phyloP scores from a whole-genome alignment of 768 basidiomycete species.

The Lactifluus piperatus region DNA sequence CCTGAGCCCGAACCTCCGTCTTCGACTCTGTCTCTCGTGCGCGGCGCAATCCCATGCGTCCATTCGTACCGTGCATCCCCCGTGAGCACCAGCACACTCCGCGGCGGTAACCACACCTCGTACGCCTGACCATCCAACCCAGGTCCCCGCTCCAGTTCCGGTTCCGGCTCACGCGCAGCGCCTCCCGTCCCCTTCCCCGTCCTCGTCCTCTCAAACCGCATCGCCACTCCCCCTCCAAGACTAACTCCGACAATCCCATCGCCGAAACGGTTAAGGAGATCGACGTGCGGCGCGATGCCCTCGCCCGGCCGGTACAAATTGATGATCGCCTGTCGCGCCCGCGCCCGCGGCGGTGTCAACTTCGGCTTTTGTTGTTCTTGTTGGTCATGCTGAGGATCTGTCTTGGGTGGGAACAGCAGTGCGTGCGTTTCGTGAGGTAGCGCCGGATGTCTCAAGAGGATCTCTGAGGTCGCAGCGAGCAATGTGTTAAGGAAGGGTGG shows the following conservation, averaged over 20 bases:
- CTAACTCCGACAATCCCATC: conserved; percentile 89
- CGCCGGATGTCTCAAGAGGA: conserved; percentile 38
- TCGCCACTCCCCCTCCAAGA: conserved; percentile 69
- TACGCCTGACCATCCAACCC: conserved; percentile 19
- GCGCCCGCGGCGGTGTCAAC: conserved; percentile 21
- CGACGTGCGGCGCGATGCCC: conserved; percentile 84
- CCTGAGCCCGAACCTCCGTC: conserved; percentile 6
- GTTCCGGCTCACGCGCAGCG: not conserved
- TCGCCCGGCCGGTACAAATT: conserved; percentile 86
- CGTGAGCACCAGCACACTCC: conserved; percentile 70
- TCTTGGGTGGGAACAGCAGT: conserved; percentile 53
- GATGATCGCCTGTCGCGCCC: conserved; percentile 77
- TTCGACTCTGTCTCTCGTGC: conserved; percentile 52
- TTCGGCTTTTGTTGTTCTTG: conserved; percentile 15
- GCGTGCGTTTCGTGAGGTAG: conserved; percentile 41
- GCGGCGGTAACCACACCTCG: conserved; percentile 64
- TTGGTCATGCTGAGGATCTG: not conserved
- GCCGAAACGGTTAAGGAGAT: conserved; percentile 73
- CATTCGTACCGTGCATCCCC: conserved; percentile 78
- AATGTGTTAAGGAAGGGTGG: conserved; percentile 49
- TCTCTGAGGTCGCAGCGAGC: conserved; percentile 38
- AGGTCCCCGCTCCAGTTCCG: too few species aligned
- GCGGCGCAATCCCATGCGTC: conserved; percentile 78
- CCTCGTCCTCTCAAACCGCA: conserved; percentile 46
- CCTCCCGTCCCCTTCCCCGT: not conserved